Evolutionary conservation across 2,329 filamentous ascomycete species (phyloP), one percentile per base, ranked within the genome.

Genomic region (Hypoxylon sp.): DNA sequence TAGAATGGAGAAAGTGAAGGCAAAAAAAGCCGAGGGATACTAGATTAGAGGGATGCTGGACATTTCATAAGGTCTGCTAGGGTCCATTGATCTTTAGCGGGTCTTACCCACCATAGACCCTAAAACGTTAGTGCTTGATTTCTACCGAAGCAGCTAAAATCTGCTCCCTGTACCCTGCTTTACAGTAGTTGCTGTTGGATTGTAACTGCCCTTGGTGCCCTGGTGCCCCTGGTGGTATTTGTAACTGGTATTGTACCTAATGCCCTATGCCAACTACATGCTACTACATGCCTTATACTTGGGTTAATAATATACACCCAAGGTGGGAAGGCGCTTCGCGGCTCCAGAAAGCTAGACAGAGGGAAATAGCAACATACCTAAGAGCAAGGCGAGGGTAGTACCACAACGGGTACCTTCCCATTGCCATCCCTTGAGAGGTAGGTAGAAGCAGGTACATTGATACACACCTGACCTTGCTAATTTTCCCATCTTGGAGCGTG

Each of bases 31-130:
- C 68, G 65, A 65, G 54, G 29, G 29, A 31, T 31, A 6, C 29
- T 31, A 6, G 29, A 31, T 6, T 31, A 6, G 29, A 31, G 29
- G 29, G 65, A 65, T 67, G 53, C 31, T 54, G 50, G 46, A 47
- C 63, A 26, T 35, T 63, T 29, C 44, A 5, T 53, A 61, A 62
- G 47, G 29, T 39, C 63, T 63, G 42, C 62, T 58, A 61, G 66
- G 68, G 55, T 61, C 58, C 47, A 63, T 53, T 65, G 64, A 65
- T 66, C 65, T 70, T 68, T 70, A 68, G 70, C 67, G 68, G 68
- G 63, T 65, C 70, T n/a, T 63, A 67, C 14, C 65, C 67, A 72
- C 70, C 63, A 24, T 62, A 68, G 47, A 58, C 67, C 47, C 55
- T 70, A 72, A 72, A 66, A 42, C 44, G 50, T 70, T 72, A 70